Evolutionary conservation across 495 filamentous ascomycete genomes (phyloP), one percentile per base, ranked within the genome.

Genomic region (Aspergillus homomorphus): DNA sequence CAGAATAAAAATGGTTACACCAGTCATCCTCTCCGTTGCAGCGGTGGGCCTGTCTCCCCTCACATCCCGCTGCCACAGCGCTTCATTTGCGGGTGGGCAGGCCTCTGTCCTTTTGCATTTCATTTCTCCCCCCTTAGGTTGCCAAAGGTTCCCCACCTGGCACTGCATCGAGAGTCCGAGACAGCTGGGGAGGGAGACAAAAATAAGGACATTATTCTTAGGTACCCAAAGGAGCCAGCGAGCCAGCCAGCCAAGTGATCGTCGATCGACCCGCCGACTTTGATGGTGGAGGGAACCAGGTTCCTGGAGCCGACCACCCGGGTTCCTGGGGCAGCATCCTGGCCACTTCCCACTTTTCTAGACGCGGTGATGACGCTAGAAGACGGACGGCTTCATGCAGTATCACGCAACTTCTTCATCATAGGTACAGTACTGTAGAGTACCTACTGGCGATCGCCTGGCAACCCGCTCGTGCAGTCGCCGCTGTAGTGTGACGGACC

Each of bases 401-500:
- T 26, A 50, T 28, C 4, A 51, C 28, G 48, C 48, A 51, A 26
- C 48, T n/a, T 18, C n/a, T 19, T 28, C 48, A 51, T 51, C 48
- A 51, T 51, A 5, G n/a, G n/a, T n/a, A n/a, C n/a, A n/a, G n/a
- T n/a, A n/a, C n/a, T n/a, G n/a, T n/a, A n/a, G n/a, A n/a, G n/a
- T n/a, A n/a, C n/a, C n/a, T n/a, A 38, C 33, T 38, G 33, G 33
- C 33, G 33, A 38, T 38, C 33, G 33, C 12, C 33, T 38, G 33
- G 33, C 33, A 7, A 38, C 33, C 48, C 48, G 23, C 48, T 51
- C 48, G 48, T 51, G 48, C 48, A 51, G 15, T 28, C 16, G 4
- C 48, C n/a, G 48, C 48, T 51, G 48, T 23, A 51, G 48, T 51
- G 48, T 51, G 48, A 51, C 48, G 10, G 24, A 14, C 46, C 46